Percentiles rank a stretch among this genome's conserved stretches.
These are phyloP conservation scores for Drosera capensis DNA, from an alignment of 148 eudicot species.

Conservation along the genomic window DNA sequence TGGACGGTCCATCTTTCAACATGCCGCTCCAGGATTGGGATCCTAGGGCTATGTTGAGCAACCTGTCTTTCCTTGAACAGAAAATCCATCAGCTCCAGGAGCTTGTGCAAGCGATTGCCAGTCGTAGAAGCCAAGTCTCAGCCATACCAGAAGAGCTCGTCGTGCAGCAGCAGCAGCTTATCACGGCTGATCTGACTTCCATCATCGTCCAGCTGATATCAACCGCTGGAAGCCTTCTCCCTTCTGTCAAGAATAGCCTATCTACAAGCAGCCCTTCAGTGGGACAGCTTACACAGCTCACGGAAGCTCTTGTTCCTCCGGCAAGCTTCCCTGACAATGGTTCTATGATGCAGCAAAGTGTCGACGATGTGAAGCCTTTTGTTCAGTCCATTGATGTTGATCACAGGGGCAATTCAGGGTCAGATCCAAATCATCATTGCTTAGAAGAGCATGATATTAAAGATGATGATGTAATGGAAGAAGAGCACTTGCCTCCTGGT, in stretches of 20 bases:
- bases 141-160: slow-evolving; percentile 37
- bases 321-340: slow-evolving; percentile 8
- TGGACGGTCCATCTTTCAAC: slow-evolving; percentile 24
- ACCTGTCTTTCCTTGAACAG: slow-evolving; percentile 71
- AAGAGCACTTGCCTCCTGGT: slow-evolving; percentile 53
- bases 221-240: slow-evolving; percentile 89
- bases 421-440: slow-evolving; percentile 10
- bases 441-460: slow-evolving; percentile 34
- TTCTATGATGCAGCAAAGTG: slow-evolving; percentile 9
- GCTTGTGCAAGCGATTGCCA: slow-evolving; percentile 44
- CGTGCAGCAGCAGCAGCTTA: slow-evolving; percentile 79
- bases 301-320: slow-evolving; percentile 16
- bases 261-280: slow-evolving; percentile 22
- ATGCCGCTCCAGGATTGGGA: slow-evolving; percentile 51
- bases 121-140: slow-evolving; percentile 25
- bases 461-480: slow-evolving; percentile 50
- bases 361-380: background rate
- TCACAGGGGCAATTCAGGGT: slow-evolving; percentile 8
- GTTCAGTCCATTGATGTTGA: slow-evolving; percentile 6
- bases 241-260: slow-evolving; percentile 51
- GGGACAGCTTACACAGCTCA: slow-evolving; percentile 23
- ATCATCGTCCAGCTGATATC: slow-evolving; percentile 84
- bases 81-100: slow-evolving; percentile 92
- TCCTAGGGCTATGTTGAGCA: slow-evolving; percentile 53
- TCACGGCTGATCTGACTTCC: slow-evolving; percentile 82